phyloP scores from a whole-genome alignment of 2,329 filamentous ascomycete genomes.

The Colletotrichum australisinense region DNA sequence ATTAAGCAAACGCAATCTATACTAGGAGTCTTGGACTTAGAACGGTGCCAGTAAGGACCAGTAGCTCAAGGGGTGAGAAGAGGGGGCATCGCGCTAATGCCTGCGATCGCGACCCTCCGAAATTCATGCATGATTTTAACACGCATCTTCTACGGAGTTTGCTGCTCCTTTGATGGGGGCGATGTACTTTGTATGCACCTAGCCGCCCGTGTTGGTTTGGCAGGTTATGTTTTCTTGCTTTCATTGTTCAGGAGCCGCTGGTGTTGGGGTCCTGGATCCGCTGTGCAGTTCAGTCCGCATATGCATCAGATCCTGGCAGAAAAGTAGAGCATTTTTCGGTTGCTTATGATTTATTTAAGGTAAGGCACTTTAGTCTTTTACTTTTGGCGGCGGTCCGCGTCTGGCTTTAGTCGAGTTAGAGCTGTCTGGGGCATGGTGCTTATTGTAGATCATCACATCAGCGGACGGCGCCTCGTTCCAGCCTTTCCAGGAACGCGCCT shows the following conservation, averaged over 20 bases:
- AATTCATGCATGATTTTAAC: not conserved
- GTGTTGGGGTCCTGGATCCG: not conserved
- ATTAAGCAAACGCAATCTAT: too few relatives aligned
- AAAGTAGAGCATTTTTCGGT: not conserved
- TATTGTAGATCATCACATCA: not conserved
- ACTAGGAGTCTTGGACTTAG: too few relatives aligned
- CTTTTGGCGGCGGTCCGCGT: not conserved
- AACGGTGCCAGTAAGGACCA: too few relatives aligned
- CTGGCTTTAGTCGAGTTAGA: not conserved
- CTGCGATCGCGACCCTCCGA: not conserved
- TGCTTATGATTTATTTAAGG: too few relatives aligned
- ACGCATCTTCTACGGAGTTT: not conserved
- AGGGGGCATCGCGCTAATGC: not conserved
- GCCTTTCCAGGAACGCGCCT: not conserved
- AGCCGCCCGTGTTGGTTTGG: not conserved
- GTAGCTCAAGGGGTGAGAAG: not conserved
- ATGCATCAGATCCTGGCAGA: not conserved
- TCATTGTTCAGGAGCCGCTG: not conserved
- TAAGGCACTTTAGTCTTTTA: not conserved
- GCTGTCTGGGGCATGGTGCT: not conserved
- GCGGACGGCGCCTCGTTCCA: not conserved
- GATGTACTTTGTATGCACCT: not conserved
- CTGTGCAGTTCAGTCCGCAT: not conserved
- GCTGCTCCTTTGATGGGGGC: too few relatives aligned
- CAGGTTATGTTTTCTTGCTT: not conserved